These are phyloP conservation scores for Ophiostoma himal-ulmi DNA, from an alignment of 2,329 filamentous ascomycete genomes.

Conservation along the genomic window DNA sequence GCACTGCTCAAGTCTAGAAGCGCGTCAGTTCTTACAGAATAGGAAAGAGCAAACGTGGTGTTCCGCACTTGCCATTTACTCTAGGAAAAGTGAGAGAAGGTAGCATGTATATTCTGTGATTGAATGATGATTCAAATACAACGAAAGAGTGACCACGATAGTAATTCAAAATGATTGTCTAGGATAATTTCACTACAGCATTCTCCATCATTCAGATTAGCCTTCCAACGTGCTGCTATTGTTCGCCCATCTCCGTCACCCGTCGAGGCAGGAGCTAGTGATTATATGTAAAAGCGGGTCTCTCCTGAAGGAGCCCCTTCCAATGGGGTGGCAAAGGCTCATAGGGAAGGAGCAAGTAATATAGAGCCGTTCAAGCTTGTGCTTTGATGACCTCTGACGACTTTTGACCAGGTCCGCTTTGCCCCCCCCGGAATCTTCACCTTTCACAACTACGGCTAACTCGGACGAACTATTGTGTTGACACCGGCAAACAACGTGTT, in stretches of 20 bases:
- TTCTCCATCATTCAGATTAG: neutral
- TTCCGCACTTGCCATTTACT: neutral
- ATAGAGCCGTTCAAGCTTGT: neutral
- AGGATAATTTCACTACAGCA: no score
- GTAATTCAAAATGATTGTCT: no score
- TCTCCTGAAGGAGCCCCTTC: slow-evolving; percentile 15
- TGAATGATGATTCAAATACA: neutral
- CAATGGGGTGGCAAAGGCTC: neutral
- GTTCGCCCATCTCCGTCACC: neutral
- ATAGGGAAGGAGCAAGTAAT: slow-evolving; percentile 1
- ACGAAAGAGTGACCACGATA: neutral
- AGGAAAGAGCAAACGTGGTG: neutral
- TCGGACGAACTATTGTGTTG: neutral
- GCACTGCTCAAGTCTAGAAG: neutral
- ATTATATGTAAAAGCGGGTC: slow-evolving; percentile 5
- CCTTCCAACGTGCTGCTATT: neutral
- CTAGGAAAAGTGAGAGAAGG: neutral
- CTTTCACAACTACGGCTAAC: neutral
- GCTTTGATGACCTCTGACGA: slow-evolving; percentile 5
- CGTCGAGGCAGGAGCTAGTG: neutral
- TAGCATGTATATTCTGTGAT: neutral
- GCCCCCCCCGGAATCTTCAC: neutral
- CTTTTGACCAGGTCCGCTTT: neutral
- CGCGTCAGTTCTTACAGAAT: slow-evolving; percentile 3
- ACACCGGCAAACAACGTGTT: neutral